phyloP scores from a whole-genome alignment of 1,284 basidiomycete species.

The Fomitopsis schrenkii region DNA sequence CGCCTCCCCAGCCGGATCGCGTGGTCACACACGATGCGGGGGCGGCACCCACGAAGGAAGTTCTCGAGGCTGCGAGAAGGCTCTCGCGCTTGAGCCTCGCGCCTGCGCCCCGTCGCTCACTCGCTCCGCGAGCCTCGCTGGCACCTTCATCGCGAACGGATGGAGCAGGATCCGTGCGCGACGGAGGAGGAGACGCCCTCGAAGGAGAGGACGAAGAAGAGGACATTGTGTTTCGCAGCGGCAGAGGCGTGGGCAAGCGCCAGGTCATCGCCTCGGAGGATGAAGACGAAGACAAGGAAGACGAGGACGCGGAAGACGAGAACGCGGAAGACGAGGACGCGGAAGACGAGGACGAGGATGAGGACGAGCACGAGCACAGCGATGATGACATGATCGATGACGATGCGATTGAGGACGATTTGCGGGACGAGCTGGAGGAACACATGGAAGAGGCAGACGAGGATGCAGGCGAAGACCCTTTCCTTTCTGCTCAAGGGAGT shows the following conservation, averaged over 20 bases:
- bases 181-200: too few species aligned
- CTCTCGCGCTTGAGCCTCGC: neutral
- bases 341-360: neutral
- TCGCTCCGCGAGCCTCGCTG: neutral
- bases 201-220: slow-evolving; percentile 1
- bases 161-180: neutral
- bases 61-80: neutral
- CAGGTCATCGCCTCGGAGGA: neutral
- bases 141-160: neutral
- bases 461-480: neutral
- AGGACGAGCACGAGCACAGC: too few species aligned
- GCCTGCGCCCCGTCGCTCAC: neutral
- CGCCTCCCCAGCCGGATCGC: neutral
- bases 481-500: neutral
- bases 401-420: neutral
- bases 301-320: neutral
- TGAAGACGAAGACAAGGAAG: slow-evolving; percentile 1
- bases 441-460: neutral
- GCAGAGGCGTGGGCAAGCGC: neutral
- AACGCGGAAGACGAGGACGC: neutral
- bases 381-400: neutral
- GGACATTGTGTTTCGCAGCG: neutral
- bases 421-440: neutral
- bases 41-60: neutral
- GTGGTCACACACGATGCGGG: slow-evolving; percentile 2